Conservation (phyloP, 225 moss, liverwort and hornwort species). For the Pseudisothecium myosuroides region DNA sequence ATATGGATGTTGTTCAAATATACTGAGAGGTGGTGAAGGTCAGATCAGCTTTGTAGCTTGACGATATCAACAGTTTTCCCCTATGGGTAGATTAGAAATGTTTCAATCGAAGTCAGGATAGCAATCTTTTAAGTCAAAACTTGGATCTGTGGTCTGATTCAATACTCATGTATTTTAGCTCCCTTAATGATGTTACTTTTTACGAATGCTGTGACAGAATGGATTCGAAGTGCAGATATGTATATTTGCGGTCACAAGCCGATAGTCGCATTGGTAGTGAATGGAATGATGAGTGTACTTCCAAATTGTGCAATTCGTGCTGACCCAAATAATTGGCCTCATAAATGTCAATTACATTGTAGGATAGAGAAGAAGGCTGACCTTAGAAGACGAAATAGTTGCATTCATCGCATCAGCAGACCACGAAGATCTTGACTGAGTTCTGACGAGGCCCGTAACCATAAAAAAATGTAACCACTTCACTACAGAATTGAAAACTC, state of each 20-base stretch:
- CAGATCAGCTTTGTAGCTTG: neutral
- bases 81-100: constrained; percentile 2
- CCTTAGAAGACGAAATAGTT: constrained; percentile 30
- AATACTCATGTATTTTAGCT: neutral
- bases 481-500: too few species aligned
- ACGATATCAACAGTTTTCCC: neutral
- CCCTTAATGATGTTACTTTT: neutral
- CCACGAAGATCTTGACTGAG: constrained; percentile 17
- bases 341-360: neutral
- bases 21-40: neutral
- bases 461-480: too few species aligned
- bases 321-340: neutral
- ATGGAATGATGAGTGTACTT: neutral
- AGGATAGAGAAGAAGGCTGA: neutral
- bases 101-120: neutral
- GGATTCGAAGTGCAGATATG: neutral
- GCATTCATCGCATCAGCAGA: constrained; percentile 38
- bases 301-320: neutral
- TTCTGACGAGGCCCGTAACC: too few species aligned
- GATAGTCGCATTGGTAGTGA: neutral
- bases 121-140: neutral
- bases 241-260: neutral
- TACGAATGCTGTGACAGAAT: neutral
- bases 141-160: constrained; percentile 1
- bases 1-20: neutral